Percentiles rank a stretch among this genome's conserved stretches.
Evolutionary conservation across 2,329 filamentous ascomycete genomes (phyloP).

Genomic region (Alternaria sp.): DNA sequence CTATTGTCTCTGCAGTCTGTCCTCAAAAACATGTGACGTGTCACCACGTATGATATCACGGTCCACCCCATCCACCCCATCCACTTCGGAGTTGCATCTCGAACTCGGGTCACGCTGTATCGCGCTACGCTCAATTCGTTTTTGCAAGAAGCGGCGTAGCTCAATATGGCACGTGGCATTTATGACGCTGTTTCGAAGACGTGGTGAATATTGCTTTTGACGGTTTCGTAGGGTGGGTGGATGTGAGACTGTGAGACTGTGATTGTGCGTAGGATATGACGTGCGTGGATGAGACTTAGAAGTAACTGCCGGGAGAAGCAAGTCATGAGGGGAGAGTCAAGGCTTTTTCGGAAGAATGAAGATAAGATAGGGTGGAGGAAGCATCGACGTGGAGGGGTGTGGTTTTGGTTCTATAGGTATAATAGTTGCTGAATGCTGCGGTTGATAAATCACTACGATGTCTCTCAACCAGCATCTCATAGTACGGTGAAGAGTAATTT

Average conservation of each 20-base stretch:
- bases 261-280: neutral
- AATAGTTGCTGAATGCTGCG: accelerated
- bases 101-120: neutral
- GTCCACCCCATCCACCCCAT: neutral
- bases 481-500: no score
- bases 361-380: neutral
- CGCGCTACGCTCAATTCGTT: neutral
- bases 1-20: neutral
- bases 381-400: neutral
- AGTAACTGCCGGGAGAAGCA: neutral
- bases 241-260: neutral
- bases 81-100: neutral
- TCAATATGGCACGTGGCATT: neutral
- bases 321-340: neutral
- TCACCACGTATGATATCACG: neutral
- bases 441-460: no score
- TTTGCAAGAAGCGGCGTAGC: neutral
- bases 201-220: neutral
- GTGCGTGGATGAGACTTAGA: neutral
- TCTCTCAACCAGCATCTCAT: neutral
- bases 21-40: neutral
- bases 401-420: neutral
- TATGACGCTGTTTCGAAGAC: neutral
- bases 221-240: neutral
- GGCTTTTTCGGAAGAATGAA: neutral